Evolutionary conservation across 495 filamentous ascomycete genomes (phyloP).

Genomic region (Hypoxylon lienhwacheense): DNA sequence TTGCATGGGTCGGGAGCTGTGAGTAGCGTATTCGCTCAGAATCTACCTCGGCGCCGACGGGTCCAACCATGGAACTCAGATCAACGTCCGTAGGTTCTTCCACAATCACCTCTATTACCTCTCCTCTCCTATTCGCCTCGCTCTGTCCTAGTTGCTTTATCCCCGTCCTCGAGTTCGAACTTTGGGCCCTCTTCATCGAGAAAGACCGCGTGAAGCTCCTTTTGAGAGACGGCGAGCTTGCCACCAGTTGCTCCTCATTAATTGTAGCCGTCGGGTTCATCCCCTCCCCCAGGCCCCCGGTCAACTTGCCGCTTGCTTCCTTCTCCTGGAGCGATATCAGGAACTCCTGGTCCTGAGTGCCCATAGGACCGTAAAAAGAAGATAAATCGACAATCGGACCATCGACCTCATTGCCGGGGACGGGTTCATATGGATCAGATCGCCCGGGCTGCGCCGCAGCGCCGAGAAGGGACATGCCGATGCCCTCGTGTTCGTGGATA

Average conservation of each 20-base stretch:
- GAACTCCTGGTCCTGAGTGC: slow-evolving; percentile 44
- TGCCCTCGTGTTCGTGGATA: slow-evolving; percentile 51
- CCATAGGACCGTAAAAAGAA: slow-evolving; percentile 43
- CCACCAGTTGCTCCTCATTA: slow-evolving; percentile 46
- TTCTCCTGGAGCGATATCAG: slow-evolving; percentile 44
- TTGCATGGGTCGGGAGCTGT: slow-evolving; percentile 34
- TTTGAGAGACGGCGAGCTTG: slow-evolving; percentile 39
- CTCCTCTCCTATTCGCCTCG: slow-evolving; percentile 55
- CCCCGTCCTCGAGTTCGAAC: slow-evolving; percentile 33
- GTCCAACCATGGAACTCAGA: slow-evolving; percentile 49
- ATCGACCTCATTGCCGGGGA: slow-evolving; percentile 18
- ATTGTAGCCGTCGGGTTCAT: slow-evolving; percentile 44
- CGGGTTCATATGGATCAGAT: slow-evolving; percentile 20
- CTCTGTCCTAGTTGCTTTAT: slow-evolving; percentile 50
- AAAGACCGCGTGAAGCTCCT: slow-evolving; percentile 42
- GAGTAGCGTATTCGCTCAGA: slow-evolving; percentile 29
- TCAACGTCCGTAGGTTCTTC: slow-evolving; percentile 44
- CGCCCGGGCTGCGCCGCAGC: slow-evolving; percentile 40
- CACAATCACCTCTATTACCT: slow-evolving; percentile 55
- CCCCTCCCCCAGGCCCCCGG: slow-evolving; percentile 53
- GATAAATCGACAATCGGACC: slow-evolving; percentile 44
- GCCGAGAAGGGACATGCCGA: slow-evolving; percentile 45
- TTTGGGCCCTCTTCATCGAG: slow-evolving; percentile 32
- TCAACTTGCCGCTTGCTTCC: slow-evolving; percentile 51
- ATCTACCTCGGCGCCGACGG: slow-evolving; percentile 17